Evolutionary conservation across 257 asterid genomes (phyloP).

Genomic region (Solanum paucissectum): DNA sequence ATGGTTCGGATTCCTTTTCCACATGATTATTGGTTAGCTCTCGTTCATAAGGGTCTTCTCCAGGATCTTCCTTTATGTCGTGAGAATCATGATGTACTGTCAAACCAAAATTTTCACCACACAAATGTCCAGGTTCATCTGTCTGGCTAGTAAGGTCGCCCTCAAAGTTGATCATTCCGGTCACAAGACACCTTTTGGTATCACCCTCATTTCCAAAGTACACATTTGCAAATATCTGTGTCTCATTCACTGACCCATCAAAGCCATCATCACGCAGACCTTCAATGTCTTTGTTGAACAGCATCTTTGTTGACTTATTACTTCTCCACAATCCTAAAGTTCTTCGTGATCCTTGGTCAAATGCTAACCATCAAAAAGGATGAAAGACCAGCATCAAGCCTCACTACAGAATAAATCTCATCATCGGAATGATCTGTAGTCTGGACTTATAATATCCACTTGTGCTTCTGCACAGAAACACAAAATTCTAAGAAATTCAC

Average conservation of each 20-base stretch:
- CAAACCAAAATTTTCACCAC: background rate
- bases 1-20: slow-evolving; percentile 19
- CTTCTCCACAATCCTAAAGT: background rate
- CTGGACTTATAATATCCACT: background rate
- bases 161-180: slow-evolving; percentile 28
- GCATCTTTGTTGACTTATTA: slow-evolving; percentile 19
- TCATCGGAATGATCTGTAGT: background rate
- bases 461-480: background rate
- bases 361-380: background rate
- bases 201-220: slow-evolving; percentile 39
- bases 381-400: background rate
- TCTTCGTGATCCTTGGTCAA: background rate
- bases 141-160: background rate
- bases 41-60: slow-evolving; percentile 21
- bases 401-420: background rate
- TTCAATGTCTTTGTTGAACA: slow-evolving; percentile 47
- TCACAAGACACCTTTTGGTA: slow-evolving; percentile 26
- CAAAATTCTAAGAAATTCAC: background rate
- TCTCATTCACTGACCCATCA: slow-evolving; percentile 57
- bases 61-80: slow-evolving; percentile 5
- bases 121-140: background rate
- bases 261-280: slow-evolving; percentile 51
- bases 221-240: slow-evolving; percentile 46
- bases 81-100: background rate
- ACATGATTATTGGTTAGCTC: slow-evolving; percentile 24